Percentiles rank a stretch among this genome's conserved stretches.
These are phyloP conservation scores for Mikania micrantha DNA, from an alignment of 129 eudicot genomes.

Conservation along the genomic window DNA sequence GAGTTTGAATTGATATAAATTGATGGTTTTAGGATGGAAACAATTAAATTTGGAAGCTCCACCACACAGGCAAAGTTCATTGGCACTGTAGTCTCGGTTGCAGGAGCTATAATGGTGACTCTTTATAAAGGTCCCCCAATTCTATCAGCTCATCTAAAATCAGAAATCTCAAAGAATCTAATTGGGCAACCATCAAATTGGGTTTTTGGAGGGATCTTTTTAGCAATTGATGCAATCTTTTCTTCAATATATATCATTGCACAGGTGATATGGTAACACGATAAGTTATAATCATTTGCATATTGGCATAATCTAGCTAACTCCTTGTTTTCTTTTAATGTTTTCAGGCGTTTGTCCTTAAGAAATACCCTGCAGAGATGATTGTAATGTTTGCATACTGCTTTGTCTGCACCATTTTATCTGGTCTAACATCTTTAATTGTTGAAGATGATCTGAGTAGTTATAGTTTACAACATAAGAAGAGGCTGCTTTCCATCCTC, in stretches of 20 bases:
- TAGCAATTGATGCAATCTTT: conserved; percentile 36
- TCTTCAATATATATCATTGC: conserved; percentile 44
- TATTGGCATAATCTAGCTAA: background rate
- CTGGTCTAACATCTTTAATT: conserved; percentile 43
- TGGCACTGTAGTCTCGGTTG: conserved; percentile 65
- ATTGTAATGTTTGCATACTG: conserved; percentile 50
- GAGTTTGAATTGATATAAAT: background rate
- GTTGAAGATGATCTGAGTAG: conserved; percentile 44
- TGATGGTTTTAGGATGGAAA: conserved; percentile 59
- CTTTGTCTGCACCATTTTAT: conserved; percentile 51
- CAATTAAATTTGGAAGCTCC: conserved; percentile 35
- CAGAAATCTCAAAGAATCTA: conserved; percentile 15
- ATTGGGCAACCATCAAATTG: conserved; percentile 38
- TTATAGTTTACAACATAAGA: conserved; percentile 54
- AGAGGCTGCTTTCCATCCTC: conserved; percentile 49
- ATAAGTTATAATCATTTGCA: background rate
- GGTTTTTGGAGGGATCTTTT: conserved; percentile 60
- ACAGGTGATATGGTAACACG: conserved; percentile 37
- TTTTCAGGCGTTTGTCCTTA: conserved; percentile 54
- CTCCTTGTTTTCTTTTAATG: background rate
- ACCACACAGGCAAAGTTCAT: conserved; percentile 46
- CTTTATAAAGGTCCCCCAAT: conserved; percentile 68
- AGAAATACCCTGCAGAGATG: conserved; percentile 60
- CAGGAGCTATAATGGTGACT: conserved; percentile 67
- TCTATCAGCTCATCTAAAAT: conserved; percentile 16